phyloP scores from a whole-genome alignment of 345 rosid species.

The Geranium brycei region DNA sequence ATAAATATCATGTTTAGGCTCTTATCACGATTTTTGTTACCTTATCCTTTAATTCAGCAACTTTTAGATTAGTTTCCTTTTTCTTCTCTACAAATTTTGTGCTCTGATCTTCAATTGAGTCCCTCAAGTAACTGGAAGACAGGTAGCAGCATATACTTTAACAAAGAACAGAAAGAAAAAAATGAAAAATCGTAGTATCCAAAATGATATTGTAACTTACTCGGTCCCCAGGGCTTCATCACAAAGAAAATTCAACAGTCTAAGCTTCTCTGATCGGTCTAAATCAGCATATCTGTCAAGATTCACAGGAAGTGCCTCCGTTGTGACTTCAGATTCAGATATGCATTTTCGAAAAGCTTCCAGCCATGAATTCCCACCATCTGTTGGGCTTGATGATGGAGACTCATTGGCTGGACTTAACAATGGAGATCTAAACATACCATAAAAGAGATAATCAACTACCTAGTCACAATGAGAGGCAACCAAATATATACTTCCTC shows the following conservation, averaged over 20 bases:
- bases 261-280: constrained; percentile 23
- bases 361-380: constrained; percentile 43
- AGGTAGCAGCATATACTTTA: neutral
- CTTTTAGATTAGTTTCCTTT: constrained; percentile 42
- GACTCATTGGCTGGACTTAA: constrained; percentile 29
- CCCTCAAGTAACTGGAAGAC: constrained; percentile 33
- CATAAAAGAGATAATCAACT: constrained; percentile 8
- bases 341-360: constrained; percentile 15
- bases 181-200: neutral
- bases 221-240: constrained; percentile 38
- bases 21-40: constrained; percentile 17
- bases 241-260: constrained; percentile 34
- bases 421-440: constrained; percentile 30
- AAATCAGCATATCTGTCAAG: constrained; percentile 17
- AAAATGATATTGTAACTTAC: constrained; percentile 12
- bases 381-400: constrained; percentile 29
- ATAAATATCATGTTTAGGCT: constrained; percentile 1
- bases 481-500: neutral
- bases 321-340: constrained; percentile 8
- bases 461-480: constrained; percentile 2
- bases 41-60: constrained; percentile 48
- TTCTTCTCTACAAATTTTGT: constrained; percentile 20
- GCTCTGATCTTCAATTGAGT: constrained; percentile 49
- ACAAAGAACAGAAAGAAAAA: neutral
- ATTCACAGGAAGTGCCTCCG: constrained; percentile 9